Evolutionary conservation across 352 stramenopile species (phyloP), one percentile per base, ranked within the genome.

Genomic region (Phytopythium boreale): DNA sequence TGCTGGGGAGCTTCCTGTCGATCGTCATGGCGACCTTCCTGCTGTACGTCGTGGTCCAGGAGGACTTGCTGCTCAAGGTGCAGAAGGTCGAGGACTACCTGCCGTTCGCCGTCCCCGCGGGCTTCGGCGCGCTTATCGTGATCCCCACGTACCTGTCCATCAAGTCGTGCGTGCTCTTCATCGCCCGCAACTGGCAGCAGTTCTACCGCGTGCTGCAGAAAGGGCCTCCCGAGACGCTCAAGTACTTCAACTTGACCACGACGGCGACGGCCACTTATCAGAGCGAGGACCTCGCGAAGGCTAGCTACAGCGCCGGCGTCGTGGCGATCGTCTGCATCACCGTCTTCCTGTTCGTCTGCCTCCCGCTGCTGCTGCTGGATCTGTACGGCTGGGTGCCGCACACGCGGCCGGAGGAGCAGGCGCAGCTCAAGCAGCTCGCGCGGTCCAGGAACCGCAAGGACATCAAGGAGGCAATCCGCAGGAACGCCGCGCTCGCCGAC

Each of bases 91-190:
- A 82, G 0, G 78, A 87, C 51, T 75, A 84, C 39, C 43, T 86
- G 29, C 68, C 67, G 12, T 50, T 82, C 31, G 31, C 8, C 31
- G 31, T 36, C 4, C 31, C 31, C 41, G 75, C 83, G 56, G 74
- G 82, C 46, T 15, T 79, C 19, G 75, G 75, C 4, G 62, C 67
- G 2, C 50, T 87, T 11, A 66, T 87, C 36, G 76, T 84, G 20
- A 82, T 82, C 15, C 75, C 75, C 5, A 46, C 82, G 43, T 81
- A 81, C n/a, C 59, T 87, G n/a, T 47, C 64, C 27, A 87, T 84
- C 69, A 87, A 87, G 52, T 79, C 76, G 39, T 80, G 74, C 41
- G 76, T 83, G 36, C 62, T 87, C 4, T 87, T 84, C 62, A 76
- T 87, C 36, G 75, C 75, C 5, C 53, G 66, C 3, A 69, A 76